Conservation (phyloP, 2,329 filamentous ascomycete species). For the Paecilomyces fulvus region DNA sequence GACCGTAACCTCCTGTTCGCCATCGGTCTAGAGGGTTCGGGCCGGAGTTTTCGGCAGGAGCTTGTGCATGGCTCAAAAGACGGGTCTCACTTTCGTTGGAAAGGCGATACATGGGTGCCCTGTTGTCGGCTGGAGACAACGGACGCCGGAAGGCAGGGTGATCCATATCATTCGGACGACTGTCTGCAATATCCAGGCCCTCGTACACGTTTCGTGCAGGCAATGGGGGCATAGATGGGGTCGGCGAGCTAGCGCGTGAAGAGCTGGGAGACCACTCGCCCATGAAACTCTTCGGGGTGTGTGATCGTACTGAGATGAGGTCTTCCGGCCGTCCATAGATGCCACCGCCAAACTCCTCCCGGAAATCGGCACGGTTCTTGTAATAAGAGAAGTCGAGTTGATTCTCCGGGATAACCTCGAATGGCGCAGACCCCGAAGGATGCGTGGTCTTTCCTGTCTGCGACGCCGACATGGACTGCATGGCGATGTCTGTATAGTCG, state of each 20-base stretch:
- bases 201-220: constrained; percentile 16
- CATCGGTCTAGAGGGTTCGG: constrained; percentile 22
- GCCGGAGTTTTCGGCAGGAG: constrained; percentile 9
- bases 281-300: constrained; percentile 30
- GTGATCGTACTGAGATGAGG: constrained; percentile 36
- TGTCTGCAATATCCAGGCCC: constrained; percentile 14
- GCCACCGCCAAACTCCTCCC: constrained; percentile 75
- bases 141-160: constrained; percentile 31
- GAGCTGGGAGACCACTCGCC: constrained; percentile 31
- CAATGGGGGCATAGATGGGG: constrained; percentile 22
- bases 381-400: constrained; percentile 86
- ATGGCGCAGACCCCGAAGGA: constrained; percentile 52
- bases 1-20: constrained; percentile 29
- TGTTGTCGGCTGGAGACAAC: constrained; percentile 16
- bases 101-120: constrained; percentile 22
- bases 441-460: constrained; percentile 47
- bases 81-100: constrained; percentile 32
- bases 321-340: constrained; percentile 40
- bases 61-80: constrained; percentile 25
- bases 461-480: constrained; percentile 65
- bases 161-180: constrained; percentile 14
- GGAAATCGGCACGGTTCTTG: constrained; percentile 83
- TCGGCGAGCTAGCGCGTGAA: constrained; percentile 33
- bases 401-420: constrained; percentile 81
- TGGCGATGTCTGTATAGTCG: constrained; percentile 64